phyloP scores from a whole-genome alignment of 805 yeast genomes.

The Ogataea angusta region DNA sequence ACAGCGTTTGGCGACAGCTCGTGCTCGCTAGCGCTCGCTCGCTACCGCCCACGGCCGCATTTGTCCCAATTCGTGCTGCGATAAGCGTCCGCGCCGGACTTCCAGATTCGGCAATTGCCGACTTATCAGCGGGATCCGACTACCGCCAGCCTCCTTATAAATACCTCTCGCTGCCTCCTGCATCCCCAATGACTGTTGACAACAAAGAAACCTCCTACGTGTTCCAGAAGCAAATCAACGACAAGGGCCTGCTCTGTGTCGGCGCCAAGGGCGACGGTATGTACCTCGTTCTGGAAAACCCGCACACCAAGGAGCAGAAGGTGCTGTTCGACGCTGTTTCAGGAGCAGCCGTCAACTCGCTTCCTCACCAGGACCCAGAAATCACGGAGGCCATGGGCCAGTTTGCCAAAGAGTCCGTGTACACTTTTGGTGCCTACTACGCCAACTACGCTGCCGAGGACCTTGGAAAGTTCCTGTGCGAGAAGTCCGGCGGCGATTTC shows the following conservation, averaged over 20 bases:
- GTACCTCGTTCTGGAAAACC: constrained; percentile 39
- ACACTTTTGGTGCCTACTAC: constrained; percentile 32
- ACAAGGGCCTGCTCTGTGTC: constrained; percentile 38
- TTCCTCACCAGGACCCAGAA: constrained; percentile 41
- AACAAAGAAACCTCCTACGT: constrained; percentile 32
- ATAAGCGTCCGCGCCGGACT: background rate
- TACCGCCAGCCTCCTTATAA: constrained; percentile 3
- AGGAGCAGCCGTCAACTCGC: constrained; percentile 49
- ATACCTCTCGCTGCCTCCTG: background rate
- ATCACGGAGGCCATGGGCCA: constrained; percentile 38
- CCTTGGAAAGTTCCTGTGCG: constrained; percentile 42
- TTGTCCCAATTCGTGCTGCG: background rate
- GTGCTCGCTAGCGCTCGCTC: background rate
- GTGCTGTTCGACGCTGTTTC: constrained; percentile 40
- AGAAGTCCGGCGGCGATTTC: constrained; percentile 36
- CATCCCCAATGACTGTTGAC: constrained; percentile 26
- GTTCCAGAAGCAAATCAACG: constrained; percentile 41
- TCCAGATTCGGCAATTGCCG: constrained; percentile 11
- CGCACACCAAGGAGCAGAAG: constrained; percentile 35
- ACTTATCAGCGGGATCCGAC: constrained; percentile 11
- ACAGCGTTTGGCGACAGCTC: background rate
- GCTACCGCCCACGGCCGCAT: background rate
- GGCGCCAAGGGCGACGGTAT: constrained; percentile 44
- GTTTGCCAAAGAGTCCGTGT: constrained; percentile 35
- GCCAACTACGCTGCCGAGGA: constrained; percentile 42